phyloP scores from a whole-genome alignment of 2,329 filamentous ascomycete species.

The Fusarium cicatricum region DNA sequence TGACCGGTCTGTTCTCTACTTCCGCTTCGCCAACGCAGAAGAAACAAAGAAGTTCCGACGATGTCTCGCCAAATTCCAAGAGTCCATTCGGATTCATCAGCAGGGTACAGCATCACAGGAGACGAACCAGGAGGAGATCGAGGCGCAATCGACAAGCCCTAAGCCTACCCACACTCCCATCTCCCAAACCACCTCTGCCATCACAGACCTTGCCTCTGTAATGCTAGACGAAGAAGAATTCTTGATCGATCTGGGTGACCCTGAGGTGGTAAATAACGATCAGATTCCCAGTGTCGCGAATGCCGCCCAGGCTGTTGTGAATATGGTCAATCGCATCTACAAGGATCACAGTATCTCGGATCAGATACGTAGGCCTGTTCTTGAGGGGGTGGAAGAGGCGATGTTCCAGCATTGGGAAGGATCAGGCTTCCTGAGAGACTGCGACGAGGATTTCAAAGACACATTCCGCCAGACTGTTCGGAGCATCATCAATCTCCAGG shows the following conservation, averaged over 20 bases:
- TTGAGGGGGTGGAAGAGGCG: conserved; percentile 39
- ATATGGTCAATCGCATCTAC: conserved; percentile 11
- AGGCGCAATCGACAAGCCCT: neutral
- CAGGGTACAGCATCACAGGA: neutral
- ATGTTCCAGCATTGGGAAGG: conserved; percentile 39
- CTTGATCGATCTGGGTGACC: conserved; percentile 23
- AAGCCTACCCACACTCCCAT: neutral
- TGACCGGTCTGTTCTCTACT: conserved; percentile 5
- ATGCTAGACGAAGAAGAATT: neutral
- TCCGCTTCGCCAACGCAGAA: conserved; percentile 28
- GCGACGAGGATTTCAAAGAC: conserved; percentile 35
- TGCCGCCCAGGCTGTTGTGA: neutral
- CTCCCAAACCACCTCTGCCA: neutral
- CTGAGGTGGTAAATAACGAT: conserved; percentile 4
- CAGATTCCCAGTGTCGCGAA: neutral
- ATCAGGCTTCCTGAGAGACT: conserved; percentile 35
- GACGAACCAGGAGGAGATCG: neutral
- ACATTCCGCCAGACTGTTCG: conserved; percentile 35
- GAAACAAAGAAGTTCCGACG: conserved; percentile 29
- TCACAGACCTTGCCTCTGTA: neutral
- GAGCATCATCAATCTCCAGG: conserved; percentile 10
- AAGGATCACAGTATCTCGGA: conserved; percentile 11
- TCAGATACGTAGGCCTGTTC: conserved; percentile 19
- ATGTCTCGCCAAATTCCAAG: conserved; percentile 13
- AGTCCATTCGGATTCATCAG: conserved; percentile 3